Evolutionary conservation across 495 filamentous ascomycete species (phyloP), one percentile per base, ranked within the genome.

Genomic region (Podospora tetraspora): DNA sequence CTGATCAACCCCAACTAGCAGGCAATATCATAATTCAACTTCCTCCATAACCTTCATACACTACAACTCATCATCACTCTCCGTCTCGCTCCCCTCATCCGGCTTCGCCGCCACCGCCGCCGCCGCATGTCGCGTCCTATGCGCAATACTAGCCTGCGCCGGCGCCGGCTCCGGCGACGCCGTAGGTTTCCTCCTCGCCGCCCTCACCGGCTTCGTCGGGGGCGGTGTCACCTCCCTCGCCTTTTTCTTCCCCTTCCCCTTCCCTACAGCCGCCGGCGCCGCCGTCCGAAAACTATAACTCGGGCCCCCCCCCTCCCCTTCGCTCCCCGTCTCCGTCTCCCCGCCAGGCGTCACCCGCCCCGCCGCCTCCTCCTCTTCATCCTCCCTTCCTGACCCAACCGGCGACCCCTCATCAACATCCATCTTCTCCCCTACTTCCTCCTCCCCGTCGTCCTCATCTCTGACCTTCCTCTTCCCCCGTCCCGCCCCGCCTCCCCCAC

Each of bases 391-490:
- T 1, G 61, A 63, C 23, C 32, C 32, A 37, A 13, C 32, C 0
- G 63, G 23, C 3, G 12, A 52, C 57, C 66, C 58, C 22, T 78
- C 63, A 64, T 89, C 87, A 5, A 88, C 71, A 34, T 90, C 84
- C 87, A 90, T 89, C 72, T 78, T 80, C 66, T 88, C 86, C 64
- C 87, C 86, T 9, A 83, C 82, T 19, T 84, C 82, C 5, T 52
- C 43, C 16, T 52, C 43, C 25, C 24, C 24, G 24, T 24, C 24
- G 24, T 25, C 25, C 43, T 52, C 43, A 0, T 52, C 43, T 9
- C 43, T 52, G 0, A 52, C 43, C 43, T 52, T 52, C 16, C 43
- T 52, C 43, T 52, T 52, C 16, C 43, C 43, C 43, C 43, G 1
- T 6, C 19, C 32, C 32, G 11, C 16, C 5, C 37, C 37, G 0